Evolutionary conservation across 441 rosid species (phyloP).

Genomic region (Biscutella auriculata): DNA sequence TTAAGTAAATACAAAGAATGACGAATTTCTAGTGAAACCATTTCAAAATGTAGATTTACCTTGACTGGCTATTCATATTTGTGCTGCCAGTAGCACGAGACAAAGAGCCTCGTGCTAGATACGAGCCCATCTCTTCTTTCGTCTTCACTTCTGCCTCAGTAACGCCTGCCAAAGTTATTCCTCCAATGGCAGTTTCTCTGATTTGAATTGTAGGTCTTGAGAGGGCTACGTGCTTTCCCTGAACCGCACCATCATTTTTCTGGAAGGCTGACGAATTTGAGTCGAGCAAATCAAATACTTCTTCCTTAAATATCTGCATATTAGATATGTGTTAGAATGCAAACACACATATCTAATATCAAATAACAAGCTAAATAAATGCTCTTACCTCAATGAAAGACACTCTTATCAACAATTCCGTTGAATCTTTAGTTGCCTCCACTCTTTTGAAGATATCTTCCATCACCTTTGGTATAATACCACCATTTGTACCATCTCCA

Average conservation of each 20-base stretch:
- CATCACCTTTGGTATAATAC: slow-evolving; percentile 82
- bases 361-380: neutral
- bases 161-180: slow-evolving; percentile 90
- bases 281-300: slow-evolving; percentile 85
- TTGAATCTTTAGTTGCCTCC: slow-evolving; percentile 33
- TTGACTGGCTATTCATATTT: slow-evolving; percentile 97
- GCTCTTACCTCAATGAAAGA: slow-evolving; percentile 80
- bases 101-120: slow-evolving; percentile 63
- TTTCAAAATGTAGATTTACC: slow-evolving; percentile 26
- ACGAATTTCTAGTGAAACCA: neutral
- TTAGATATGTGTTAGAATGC: neutral
- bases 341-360: neutral
- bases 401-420: slow-evolving; percentile 67
- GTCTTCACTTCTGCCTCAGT: slow-evolving; percentile 85
- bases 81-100: slow-evolving; percentile 92
- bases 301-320: slow-evolving; percentile 86
- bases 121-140: slow-evolving; percentile 83
- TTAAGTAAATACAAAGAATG: neutral
- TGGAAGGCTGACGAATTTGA: slow-evolving; percentile 30
- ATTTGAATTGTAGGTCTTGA: slow-evolving; percentile 79
- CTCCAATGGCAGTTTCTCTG: slow-evolving; percentile 78
- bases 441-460: slow-evolving; percentile 58
- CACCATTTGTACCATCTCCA: slow-evolving; percentile 51
- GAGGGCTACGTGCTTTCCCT: slow-evolving; percentile 32
- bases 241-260: slow-evolving; percentile 37